Percentiles rank a stretch among this genome's conserved stretches.
Evolutionary conservation across 2,329 filamentous ascomycete species (phyloP).

Genomic region (Ceratocystis cacaofunesta): DNA sequence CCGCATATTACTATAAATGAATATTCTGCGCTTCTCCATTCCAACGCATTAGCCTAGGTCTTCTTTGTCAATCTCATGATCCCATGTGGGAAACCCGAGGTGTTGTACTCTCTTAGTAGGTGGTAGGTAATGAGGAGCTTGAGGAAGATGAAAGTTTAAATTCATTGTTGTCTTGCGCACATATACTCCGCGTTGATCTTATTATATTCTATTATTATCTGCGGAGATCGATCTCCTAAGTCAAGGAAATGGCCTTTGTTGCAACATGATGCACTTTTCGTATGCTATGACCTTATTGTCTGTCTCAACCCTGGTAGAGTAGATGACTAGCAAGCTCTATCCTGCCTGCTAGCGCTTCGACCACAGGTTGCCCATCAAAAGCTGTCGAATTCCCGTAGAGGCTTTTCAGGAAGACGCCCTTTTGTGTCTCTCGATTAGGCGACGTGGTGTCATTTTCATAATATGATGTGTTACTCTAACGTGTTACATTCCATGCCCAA

Average conservation of each 20-base stretch:
- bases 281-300: no score
- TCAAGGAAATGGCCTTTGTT: no score
- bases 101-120: background rate
- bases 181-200: no score
- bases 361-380: background rate
- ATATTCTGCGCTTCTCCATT: background rate
- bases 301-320: no score
- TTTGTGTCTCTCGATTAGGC: background rate
- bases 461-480: background rate
- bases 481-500: background rate
- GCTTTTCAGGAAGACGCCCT: background rate
- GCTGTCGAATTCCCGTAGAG: background rate
- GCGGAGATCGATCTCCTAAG: no score
- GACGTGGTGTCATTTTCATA: slow-evolving; percentile 1
- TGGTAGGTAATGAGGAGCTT: no score
- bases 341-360: no score
- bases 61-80: background rate
- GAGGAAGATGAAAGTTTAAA: no score
- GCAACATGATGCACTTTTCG: no score
- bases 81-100: background rate
- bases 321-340: no score
- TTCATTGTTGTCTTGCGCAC: no score
- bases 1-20: background rate
- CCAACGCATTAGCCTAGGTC: background rate
- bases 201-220: no score